phyloP scores from a whole-genome alignment of 2,329 filamentous ascomycete species.

The Coniochaeta sp. region DNA sequence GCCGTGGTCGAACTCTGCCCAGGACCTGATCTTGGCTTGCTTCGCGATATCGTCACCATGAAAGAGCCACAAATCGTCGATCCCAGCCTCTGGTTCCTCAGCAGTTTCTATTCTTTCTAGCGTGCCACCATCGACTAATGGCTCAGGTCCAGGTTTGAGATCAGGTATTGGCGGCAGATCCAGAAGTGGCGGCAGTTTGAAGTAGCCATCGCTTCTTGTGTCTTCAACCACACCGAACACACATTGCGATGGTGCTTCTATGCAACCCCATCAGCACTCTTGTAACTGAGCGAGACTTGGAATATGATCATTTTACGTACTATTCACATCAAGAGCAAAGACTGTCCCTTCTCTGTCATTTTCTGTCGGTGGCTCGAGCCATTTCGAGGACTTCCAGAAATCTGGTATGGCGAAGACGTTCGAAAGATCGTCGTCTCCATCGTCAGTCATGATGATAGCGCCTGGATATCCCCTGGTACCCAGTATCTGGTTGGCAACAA shows the following conservation, averaged over 20 bases:
- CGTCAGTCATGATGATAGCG: conserved; percentile 25
- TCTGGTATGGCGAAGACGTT: conserved; percentile 58
- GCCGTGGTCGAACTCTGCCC: conserved; percentile 56
- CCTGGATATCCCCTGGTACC: neutral
- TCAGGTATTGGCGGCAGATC: conserved; percentile 6
- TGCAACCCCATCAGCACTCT: conserved; percentile 4
- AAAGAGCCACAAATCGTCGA: conserved; percentile 42
- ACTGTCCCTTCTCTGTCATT: conserved; percentile 24
- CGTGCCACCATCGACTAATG: neutral
- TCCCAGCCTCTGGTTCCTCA: conserved; percentile 5
- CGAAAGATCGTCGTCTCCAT: conserved; percentile 31
- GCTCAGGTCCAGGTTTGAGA: neutral
- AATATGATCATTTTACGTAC: conserved; percentile 13
- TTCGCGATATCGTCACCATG: conserved; percentile 23
- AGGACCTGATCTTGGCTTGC: conserved; percentile 49
- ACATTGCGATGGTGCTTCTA: neutral
- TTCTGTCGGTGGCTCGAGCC: conserved; percentile 26
- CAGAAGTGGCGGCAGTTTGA: conserved; percentile 30
- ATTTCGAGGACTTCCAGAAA: conserved; percentile 49
- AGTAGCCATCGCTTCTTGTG: conserved; percentile 27
- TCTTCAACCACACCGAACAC: neutral
- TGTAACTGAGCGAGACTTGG: conserved; percentile 3
- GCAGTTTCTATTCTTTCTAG: conserved; percentile 2
- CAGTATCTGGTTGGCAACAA: neutral
- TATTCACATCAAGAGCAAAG: conserved; percentile 33